These are phyloP conservation scores for Neofusicoccum laricinum DNA, from an alignment of 2,329 filamentous ascomycete species.

Conservation along the genomic window DNA sequence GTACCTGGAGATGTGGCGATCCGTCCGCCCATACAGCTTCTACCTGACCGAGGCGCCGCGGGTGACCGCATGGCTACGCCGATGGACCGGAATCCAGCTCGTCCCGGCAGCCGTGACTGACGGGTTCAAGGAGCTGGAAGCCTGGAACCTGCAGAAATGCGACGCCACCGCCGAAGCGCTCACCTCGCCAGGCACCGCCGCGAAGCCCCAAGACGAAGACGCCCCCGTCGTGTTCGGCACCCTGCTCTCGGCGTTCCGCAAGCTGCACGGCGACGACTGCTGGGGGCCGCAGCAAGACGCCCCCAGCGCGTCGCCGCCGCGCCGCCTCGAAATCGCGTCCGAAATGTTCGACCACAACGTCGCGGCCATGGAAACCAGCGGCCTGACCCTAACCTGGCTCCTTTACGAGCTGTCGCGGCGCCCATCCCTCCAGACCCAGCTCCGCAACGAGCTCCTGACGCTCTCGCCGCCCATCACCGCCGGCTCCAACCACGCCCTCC, in stretches of 20 bases:
- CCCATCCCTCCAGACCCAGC: slow-evolving; percentile 29
- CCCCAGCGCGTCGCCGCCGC: not conserved
- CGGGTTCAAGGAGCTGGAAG: slow-evolving; percentile 66
- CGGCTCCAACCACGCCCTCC: slow-evolving; percentile 21
- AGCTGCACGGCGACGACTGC: slow-evolving; percentile 30
- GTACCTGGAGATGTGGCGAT: slow-evolving; percentile 64
- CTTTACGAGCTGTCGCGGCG: slow-evolving; percentile 53
- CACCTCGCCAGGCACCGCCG: no score
- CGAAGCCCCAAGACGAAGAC: not conserved
- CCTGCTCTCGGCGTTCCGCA: slow-evolving; percentile 57
- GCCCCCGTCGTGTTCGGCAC: not conserved
- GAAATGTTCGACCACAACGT: slow-evolving; percentile 75
- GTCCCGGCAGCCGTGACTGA: slow-evolving; percentile 65
- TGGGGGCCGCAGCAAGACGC: no score
- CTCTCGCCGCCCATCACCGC: slow-evolving; percentile 26
- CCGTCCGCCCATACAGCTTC: slow-evolving; percentile 44
- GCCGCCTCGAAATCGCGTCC: slow-evolving; percentile 55
- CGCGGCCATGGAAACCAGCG: slow-evolving; percentile 76
- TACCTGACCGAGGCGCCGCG: slow-evolving; percentile 70
- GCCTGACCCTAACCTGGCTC: slow-evolving; percentile 64
- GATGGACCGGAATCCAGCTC: slow-evolving; percentile 53
- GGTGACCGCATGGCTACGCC: slow-evolving; percentile 52
- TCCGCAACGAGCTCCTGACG: slow-evolving; percentile 41
- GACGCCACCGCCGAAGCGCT: slow-evolving; percentile 30
- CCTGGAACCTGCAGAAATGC: slow-evolving; percentile 49